These are phyloP conservation scores for Rhododendron ferrugineum DNA, from an alignment of 148 eudicot genomes.

Conservation along the genomic window DNA sequence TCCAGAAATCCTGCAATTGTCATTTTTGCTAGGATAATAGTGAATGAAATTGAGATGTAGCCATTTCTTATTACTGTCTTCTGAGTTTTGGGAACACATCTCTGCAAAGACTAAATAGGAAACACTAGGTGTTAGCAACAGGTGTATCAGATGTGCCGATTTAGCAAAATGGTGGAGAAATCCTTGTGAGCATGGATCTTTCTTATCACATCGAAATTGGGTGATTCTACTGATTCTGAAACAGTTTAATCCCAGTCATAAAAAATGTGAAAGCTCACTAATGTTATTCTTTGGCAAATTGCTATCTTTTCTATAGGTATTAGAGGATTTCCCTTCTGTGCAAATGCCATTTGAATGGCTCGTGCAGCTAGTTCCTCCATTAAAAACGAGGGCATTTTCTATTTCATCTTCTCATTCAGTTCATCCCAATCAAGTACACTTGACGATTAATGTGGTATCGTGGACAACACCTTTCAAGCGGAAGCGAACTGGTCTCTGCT, in stretches of 20 bases:
- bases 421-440: slow-evolving; percentile 80
- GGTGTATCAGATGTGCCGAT: neutral
- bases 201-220: neutral
- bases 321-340: slow-evolving; percentile 90
- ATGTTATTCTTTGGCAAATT: neutral
- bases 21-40: neutral
- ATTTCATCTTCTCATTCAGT: slow-evolving; percentile 74
- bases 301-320: slow-evolving; percentile 35
- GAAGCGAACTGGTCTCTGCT: slow-evolving; percentile 78
- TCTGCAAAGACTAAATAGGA: neutral
- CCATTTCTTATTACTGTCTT: neutral
- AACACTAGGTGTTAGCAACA: neutral
- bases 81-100: neutral
- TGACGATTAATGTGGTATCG: slow-evolving; percentile 69
- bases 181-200: neutral
- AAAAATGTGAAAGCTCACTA: neutral
- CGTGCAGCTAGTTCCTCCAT: slow-evolving; percentile 77
- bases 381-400: slow-evolving; percentile 80
- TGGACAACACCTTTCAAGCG: slow-evolving; percentile 86
- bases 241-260: neutral
- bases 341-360: slow-evolving; percentile 96
- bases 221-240: slow-evolving; percentile 1
- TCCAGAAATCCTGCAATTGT: neutral
- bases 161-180: neutral
- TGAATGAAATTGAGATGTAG: neutral